phyloP scores from a whole-genome alignment of 2,329 filamentous ascomycete genomes.

The Catunica adiposa region DNA sequence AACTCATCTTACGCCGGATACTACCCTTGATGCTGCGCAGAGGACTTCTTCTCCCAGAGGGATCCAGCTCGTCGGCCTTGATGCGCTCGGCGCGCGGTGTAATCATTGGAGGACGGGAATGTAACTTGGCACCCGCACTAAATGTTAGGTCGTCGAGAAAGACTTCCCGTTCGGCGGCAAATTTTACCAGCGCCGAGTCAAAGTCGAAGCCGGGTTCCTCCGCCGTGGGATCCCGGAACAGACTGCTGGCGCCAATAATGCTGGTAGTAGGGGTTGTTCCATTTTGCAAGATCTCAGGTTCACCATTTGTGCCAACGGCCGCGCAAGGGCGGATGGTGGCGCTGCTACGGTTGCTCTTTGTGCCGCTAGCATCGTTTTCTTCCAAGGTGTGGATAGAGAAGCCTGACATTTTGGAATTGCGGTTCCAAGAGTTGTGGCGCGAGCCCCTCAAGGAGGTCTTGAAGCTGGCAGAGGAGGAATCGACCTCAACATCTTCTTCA shows the following conservation, averaged over 20 bases:
- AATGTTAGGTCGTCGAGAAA: constrained; percentile 89
- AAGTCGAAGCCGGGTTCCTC: constrained; percentile 59
- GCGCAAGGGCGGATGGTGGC: constrained; percentile 40
- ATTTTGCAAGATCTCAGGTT: neutral
- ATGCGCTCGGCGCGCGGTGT: constrained; percentile 71
- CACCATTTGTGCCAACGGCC: constrained; percentile 14
- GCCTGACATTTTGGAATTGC: constrained; percentile 38
- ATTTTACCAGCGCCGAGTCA: constrained; percentile 81
- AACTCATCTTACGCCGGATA: constrained; percentile 81
- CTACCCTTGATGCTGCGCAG: constrained; percentile 57
- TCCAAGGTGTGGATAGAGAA: constrained; percentile 40
- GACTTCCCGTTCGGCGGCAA: constrained; percentile 83
- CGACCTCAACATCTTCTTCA: constrained; percentile 41
- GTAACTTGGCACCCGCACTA: constrained; percentile 63
- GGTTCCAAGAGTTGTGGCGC: constrained; percentile 42
- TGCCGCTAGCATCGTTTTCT: constrained; percentile 37
- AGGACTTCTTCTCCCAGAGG: constrained; percentile 37
- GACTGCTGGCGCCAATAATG: constrained; percentile 20
- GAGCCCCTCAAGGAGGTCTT: constrained; percentile 38
- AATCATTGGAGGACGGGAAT: constrained; percentile 53
- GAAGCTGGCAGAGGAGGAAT: constrained; percentile 19
- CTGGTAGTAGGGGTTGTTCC: constrained; percentile 15
- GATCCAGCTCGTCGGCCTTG: constrained; percentile 49
- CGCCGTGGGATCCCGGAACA: constrained; percentile 22
- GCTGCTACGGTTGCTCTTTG: constrained; percentile 48